A percentile compares a stretch with the other conserved stretches of the same genome.
Conservation (phyloP, 176 grass and related monocot genomes). For the Cenchrus americanus region DNA sequence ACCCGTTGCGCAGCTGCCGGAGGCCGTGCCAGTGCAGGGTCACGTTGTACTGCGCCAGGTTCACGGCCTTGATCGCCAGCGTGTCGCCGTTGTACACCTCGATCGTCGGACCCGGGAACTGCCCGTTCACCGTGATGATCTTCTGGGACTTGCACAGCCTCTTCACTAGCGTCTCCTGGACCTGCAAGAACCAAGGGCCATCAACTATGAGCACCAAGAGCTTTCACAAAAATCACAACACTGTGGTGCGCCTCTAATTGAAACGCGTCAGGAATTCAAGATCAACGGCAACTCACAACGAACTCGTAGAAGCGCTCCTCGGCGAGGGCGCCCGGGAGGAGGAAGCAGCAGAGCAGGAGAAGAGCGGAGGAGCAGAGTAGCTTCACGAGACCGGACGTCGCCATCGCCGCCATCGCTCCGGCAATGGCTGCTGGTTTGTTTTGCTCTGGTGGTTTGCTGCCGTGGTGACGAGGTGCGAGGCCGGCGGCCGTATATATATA, state of each 20-base stretch:
- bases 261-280: neutral
- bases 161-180: constrained; percentile 72
- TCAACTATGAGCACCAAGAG: neutral
- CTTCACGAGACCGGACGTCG: constrained; percentile 19
- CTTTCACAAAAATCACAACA: neutral
- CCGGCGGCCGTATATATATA: constrained; percentile 32
- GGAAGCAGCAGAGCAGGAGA: constrained; percentile 41
- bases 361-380: constrained; percentile 36
- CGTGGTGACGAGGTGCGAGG: constrained; percentile 15
- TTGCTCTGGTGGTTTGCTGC: constrained; percentile 10
- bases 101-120: constrained; percentile 80
- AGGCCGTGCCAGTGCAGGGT: constrained; percentile 95
- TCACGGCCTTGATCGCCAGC: constrained; percentile 76
- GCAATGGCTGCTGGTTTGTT: constrained; percentile 6
- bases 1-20: constrained; percentile 64
- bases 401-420: constrained; percentile 24
- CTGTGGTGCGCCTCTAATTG: too few relatives aligned
- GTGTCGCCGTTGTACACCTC: constrained; percentile 74
- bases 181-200: constrained; percentile 38
- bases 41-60: constrained; percentile 80
- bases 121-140: constrained; percentile 86
- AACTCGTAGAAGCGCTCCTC: constrained; percentile 89
- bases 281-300: constrained; percentile 31
- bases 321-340: constrained; percentile 48
- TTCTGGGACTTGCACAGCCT: constrained; percentile 80